A percentile compares a stretch with the other conserved stretches of the same genome.
Evolutionary conservation across 331 rosid species (phyloP).

Genomic region (Prunus yedoensis): DNA sequence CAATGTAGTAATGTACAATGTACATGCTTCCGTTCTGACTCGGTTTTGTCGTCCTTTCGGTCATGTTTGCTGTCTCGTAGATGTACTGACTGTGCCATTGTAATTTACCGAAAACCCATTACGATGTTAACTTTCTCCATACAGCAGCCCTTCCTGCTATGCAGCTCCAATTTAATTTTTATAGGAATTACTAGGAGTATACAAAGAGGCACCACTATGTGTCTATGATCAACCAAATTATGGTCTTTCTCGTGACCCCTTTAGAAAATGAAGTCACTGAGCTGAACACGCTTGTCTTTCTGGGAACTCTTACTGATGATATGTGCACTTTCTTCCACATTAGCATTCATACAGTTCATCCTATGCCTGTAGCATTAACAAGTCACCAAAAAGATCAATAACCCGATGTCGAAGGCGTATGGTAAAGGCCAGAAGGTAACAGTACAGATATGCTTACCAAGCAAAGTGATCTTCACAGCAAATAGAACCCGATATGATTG

Average conservation of each 20-base stretch:
- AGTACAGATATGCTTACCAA: slow-evolving; percentile 34
- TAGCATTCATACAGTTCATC: slow-evolving; percentile 80
- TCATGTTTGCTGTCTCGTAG: too few species aligned
- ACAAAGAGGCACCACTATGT: neutral
- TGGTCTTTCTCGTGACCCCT: neutral
- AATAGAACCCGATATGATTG: slow-evolving; percentile 70
- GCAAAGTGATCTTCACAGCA: slow-evolving; percentile 86
- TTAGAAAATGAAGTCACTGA: slow-evolving; percentile 82
- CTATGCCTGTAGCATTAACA: slow-evolving; percentile 60
- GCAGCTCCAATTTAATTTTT: neutral
- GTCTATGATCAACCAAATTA: neutral
- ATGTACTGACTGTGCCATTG: too few species aligned
- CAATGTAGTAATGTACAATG: too few species aligned
- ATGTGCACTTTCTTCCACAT: slow-evolving; percentile 56
- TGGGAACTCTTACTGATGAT: slow-evolving; percentile 41
- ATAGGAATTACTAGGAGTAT: too few species aligned
- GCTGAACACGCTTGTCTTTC: slow-evolving; percentile 37
- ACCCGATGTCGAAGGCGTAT: neutral
- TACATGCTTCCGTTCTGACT: too few species aligned
- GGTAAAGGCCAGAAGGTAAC: neutral
- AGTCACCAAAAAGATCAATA: slow-evolving; percentile 3
- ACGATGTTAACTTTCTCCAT: neutral
- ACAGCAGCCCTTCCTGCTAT: neutral
- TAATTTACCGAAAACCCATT: too few species aligned
- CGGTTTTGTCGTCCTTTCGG: too few species aligned